Conservation (phyloP, 768 basidiomycete species). For the Auricularia heimuer region DNA sequence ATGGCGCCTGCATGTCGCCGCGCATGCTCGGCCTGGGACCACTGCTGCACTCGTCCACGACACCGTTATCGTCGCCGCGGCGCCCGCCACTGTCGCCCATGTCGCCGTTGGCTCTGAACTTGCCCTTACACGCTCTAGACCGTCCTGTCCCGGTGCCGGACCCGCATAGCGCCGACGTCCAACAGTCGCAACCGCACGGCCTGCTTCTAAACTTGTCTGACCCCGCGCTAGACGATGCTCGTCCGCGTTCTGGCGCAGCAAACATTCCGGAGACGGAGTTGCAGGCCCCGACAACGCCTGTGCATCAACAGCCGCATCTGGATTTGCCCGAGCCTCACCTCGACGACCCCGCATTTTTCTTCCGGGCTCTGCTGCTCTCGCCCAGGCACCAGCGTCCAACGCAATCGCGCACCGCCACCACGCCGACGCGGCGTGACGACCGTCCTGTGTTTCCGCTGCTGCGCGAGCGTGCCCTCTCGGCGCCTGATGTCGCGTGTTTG, state of each 20-base stretch:
- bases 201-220: not conserved
- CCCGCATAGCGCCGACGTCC: not conserved
- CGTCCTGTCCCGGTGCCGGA: not conserved
- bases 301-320: no score
- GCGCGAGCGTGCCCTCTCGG: not conserved
- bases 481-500: not conserved
- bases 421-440: not conserved
- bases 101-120: no score
- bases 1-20: not conserved
- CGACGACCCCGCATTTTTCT: not conserved
- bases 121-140: not conserved
- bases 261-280: no score
- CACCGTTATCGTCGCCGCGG: not conserved
- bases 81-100: no score
- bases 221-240: no score
- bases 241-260: no score
- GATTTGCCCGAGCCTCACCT: not conserved
- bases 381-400: not conserved
- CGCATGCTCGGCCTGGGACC: not conserved
- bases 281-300: no score
- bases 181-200: not conserved
- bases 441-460: not conserved
- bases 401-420: not conserved
- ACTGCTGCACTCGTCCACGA: not conserved
- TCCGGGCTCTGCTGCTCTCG: not conserved